phyloP scores from a whole-genome alignment of 2,329 filamentous ascomycete genomes.

The Alternaria solani region DNA sequence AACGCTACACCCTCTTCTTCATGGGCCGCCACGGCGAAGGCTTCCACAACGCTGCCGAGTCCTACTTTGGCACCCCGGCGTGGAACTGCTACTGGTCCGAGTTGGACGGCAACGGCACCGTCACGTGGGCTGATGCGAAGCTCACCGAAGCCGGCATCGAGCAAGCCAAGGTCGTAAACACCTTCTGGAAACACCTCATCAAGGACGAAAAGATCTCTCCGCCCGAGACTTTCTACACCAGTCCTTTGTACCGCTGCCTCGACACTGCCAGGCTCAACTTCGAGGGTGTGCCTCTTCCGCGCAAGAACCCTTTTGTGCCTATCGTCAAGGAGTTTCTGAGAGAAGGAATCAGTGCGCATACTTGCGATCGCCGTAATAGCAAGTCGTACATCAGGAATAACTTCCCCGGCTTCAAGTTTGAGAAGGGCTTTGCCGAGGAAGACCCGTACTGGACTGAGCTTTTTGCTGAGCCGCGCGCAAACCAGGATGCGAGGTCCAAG shows the following conservation, averaged over 20 bases:
- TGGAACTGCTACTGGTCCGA: constrained; percentile 77
- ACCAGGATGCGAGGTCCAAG: constrained; percentile 59
- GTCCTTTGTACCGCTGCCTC: constrained; percentile 69
- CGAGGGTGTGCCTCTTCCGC: constrained; percentile 61
- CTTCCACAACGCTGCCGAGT: constrained; percentile 70
- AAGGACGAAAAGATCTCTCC: constrained; percentile 63
- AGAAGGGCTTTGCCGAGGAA: constrained; percentile 67
- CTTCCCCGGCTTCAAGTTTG: constrained; percentile 65
- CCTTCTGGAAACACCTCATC: constrained; percentile 65
- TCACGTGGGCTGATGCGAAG: constrained; percentile 69
- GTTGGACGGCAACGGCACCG: constrained; percentile 69
- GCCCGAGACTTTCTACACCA: constrained; percentile 71
- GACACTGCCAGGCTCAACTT: constrained; percentile 71
- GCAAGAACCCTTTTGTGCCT: constrained; percentile 62
- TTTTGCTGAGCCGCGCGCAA: constrained; percentile 58
- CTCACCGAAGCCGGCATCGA: constrained; percentile 65
- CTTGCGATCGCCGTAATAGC: constrained; percentile 69
- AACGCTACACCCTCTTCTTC: constrained; percentile 71
- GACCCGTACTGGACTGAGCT: constrained; percentile 63
- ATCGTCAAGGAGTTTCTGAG: constrained; percentile 70
- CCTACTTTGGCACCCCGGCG: constrained; percentile 71
- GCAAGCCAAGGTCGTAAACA: constrained; percentile 66
- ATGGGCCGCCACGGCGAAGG: constrained; percentile 76
- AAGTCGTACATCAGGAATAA: constrained; percentile 62
- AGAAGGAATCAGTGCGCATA: constrained; percentile 72